These are phyloP conservation scores for Boletus sensibilis DNA, from an alignment of 768 basidiomycete species.

Conservation along the genomic window DNA sequence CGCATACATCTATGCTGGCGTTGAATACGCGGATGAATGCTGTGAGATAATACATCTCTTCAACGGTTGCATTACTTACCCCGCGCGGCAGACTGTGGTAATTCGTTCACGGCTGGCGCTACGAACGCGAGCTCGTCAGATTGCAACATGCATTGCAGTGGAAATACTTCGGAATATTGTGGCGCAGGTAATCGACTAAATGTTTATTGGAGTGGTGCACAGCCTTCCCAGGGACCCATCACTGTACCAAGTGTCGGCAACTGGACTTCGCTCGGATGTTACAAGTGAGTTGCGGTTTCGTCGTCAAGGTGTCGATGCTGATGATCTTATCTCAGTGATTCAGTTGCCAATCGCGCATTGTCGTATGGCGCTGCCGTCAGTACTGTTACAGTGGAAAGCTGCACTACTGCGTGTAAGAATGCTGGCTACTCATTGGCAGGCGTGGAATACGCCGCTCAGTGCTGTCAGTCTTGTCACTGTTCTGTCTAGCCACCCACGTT, in stretches of 20 bases:
- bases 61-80: neutral
- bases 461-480: conserved; percentile 39
- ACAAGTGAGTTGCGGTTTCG: conserved; percentile 44
- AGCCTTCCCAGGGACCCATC: conserved; percentile 54
- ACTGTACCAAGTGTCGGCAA: conserved; percentile 55
- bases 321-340: conserved; percentile 32
- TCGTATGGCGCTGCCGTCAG: conserved; percentile 34
- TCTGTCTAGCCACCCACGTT: conserved; percentile 36
- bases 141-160: conserved; percentile 63
- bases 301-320: neutral
- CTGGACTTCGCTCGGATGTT: conserved; percentile 76
- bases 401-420: conserved; percentile 46
- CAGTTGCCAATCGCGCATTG: conserved; percentile 33
- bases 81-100: conserved; percentile 55
- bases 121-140: conserved; percentile 46
- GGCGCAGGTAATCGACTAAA: conserved; percentile 60
- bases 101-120: conserved; percentile 47
- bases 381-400: conserved; percentile 49
- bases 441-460: conserved; percentile 46
- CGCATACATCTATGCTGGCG: conserved; percentile 62
- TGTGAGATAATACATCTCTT: conserved; percentile 40
- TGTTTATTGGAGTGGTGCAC: conserved; percentile 60
- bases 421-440: conserved; percentile 43
- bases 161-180: conserved; percentile 55
- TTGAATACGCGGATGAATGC: conserved; percentile 66